Percentiles rank a stretch among this genome's conserved stretches.
Conservation (phyloP, 2,329 filamentous ascomycete genomes). For the Pseudonectria foliicola region DNA sequence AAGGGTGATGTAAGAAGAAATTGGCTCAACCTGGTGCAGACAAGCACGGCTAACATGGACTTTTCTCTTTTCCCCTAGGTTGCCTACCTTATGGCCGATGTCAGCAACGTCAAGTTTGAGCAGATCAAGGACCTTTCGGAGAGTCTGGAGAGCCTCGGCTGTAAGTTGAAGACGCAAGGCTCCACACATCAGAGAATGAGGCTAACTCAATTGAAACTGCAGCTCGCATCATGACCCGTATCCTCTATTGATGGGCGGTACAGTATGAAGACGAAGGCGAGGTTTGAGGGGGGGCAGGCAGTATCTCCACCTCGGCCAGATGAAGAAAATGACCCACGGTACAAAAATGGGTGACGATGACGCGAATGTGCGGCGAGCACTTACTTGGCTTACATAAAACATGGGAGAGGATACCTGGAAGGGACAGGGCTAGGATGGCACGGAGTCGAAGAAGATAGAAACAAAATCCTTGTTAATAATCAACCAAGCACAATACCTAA, state of each 20-base stretch:
- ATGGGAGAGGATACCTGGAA: too few species aligned
- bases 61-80: conserved; percentile 38
- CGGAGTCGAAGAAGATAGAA: too few species aligned
- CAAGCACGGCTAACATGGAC: background rate
- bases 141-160: conserved; percentile 70
- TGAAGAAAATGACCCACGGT: background rate
- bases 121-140: conserved; percentile 85
- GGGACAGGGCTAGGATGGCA: too few species aligned
- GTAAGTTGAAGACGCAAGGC: conserved; percentile 42
- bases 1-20: conserved; percentile 64
- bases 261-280: background rate
- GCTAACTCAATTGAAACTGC: conserved; percentile 5
- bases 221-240: conserved; percentile 41
- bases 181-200: background rate
- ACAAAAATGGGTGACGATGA: background rate
- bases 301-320: background rate
- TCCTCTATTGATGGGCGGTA: conserved; percentile 34
- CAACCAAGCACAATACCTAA: too few species aligned
- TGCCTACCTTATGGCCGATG: conserved; percentile 96
- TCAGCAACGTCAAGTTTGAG: conserved; percentile 72
- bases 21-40: background rate
- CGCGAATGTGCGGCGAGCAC: too few species aligned
- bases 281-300: background rate
- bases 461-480: too few species aligned
- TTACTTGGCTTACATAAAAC: too few species aligned